These are phyloP conservation scores for Oryza meridionalis DNA, from an alignment of 176 grass and related monocot genomes.

Conservation along the genomic window DNA sequence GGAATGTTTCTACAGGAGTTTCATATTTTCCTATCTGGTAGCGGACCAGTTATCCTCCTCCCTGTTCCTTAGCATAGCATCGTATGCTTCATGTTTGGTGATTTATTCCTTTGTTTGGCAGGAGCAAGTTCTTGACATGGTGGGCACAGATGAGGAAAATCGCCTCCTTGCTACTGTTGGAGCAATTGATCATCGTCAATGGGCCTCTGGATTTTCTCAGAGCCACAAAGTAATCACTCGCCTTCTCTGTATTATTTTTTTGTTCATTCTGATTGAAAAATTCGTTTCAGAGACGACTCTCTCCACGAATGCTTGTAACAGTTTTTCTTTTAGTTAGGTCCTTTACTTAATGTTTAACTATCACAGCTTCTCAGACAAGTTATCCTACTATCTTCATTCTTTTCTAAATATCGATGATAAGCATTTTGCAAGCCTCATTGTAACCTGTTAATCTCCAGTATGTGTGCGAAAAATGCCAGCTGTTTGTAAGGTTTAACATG, in stretches of 20 bases:
- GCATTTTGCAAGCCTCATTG: too few species aligned
- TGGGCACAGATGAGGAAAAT: conserved; percentile 41
- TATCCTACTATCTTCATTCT: neutral
- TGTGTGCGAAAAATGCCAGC: neutral
- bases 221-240: conserved; percentile 29
- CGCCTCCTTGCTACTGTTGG: conserved; percentile 28
- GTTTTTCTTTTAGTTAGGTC: neutral
- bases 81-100: neutral
- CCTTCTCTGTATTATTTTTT: neutral
- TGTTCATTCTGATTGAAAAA: conserved; percentile 12
- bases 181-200: conserved; percentile 11
- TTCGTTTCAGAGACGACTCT: conserved; percentile 34
- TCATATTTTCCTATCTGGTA: conserved; percentile 59
- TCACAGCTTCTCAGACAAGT: neutral
- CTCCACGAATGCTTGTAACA: neutral
- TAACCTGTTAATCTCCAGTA: too few species aligned
- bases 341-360: conserved; percentile 5
- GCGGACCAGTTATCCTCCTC: neutral
- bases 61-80: conserved; percentile 24
- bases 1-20: conserved; percentile 60
- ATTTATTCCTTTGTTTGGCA: conserved; percentile 33
- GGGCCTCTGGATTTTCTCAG: conserved; percentile 6
- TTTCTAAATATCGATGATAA: too few species aligned
- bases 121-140: conserved; percentile 57
- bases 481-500: neutral